Conservation (phyloP, 1,139 yeast species). For the Scheffersomyces segobiensis region DNA sequence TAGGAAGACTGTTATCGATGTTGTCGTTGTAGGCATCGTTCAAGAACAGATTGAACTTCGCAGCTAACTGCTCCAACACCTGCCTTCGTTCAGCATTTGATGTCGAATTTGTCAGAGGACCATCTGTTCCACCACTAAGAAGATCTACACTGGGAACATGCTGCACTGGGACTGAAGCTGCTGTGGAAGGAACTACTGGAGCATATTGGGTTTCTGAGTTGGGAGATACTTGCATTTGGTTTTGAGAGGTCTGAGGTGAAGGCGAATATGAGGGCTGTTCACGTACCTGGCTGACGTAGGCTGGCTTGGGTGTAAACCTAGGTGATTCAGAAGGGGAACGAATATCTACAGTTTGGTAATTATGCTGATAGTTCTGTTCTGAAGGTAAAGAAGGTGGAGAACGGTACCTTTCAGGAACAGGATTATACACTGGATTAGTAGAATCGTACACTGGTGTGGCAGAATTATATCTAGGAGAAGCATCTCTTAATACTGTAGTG, state of each 20-base stretch:
- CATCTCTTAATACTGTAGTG: neutral
- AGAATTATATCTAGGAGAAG: neutral
- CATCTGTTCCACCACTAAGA: neutral
- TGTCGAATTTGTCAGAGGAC: neutral
- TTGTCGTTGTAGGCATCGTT: slow-evolving; percentile 3
- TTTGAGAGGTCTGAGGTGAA: neutral
- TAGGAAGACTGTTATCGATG: slow-evolving; percentile 7
- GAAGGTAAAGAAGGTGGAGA: slow-evolving; percentile 14
- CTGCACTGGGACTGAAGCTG: neutral
- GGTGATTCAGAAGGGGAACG: neutral
- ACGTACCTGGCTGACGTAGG: neutral
- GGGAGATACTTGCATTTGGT: neutral
- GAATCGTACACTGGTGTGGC: neutral
- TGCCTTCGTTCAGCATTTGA: neutral
- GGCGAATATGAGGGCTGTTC: neutral
- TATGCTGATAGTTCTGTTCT: neutral
- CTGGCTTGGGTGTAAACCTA: neutral
- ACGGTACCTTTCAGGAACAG: neutral
- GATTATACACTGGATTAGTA: no score
- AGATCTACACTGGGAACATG: neutral
- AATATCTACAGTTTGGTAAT: neutral
- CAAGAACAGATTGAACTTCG: slow-evolving; percentile 23
- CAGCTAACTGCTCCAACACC: slow-evolving; percentile 17
- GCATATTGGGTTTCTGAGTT: neutral
- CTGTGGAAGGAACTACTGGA: neutral